phyloP scores from a whole-genome alignment of 305 asterid species.

The Rubia balearica region DNA sequence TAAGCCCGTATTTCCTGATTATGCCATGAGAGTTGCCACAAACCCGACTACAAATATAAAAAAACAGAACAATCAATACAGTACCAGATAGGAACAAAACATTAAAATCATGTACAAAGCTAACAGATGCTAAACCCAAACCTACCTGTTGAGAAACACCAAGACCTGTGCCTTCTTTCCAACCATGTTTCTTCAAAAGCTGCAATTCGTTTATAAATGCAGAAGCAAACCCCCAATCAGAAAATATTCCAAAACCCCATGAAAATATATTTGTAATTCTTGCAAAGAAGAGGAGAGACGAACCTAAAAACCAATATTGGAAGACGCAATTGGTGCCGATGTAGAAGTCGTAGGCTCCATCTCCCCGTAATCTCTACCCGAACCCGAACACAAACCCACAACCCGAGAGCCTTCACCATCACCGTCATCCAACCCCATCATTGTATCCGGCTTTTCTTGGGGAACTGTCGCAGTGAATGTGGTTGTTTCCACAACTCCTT shows the following conservation, averaged over 20 bases:
- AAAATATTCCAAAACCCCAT: not conserved
- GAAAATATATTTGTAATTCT: not conserved
- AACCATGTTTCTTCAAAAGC: conserved; percentile 92
- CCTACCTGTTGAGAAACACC: conserved; percentile 77
- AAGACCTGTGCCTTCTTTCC: conserved; percentile 96
- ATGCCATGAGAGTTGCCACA: conserved; percentile 66
- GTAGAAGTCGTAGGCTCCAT: conserved; percentile 26
- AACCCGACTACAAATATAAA: conserved; percentile 43
- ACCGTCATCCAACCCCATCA: not conserved
- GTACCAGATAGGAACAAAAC: not conserved
- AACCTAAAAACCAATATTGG: conserved; percentile 86
- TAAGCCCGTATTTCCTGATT: conserved; percentile 55
- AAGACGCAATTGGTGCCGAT: conserved; percentile 61
- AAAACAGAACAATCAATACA: not conserved
- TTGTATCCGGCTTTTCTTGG: not conserved
- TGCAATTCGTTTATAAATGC: conserved; percentile 18
- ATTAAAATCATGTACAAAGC: not conserved
- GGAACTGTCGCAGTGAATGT: no score
- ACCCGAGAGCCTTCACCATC: conserved; percentile 12
- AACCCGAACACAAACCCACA: conserved; percentile 1
- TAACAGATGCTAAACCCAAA: no score
- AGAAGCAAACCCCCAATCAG: not conserved
- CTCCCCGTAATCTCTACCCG: conserved; percentile 3
- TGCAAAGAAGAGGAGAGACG: not conserved
- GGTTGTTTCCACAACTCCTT: no score